Percentiles rank a stretch among this genome's conserved stretches.
phyloP scores from a whole-genome alignment of 2,329 filamentous ascomycete genomes.

The Cercospora citrullina region DNA sequence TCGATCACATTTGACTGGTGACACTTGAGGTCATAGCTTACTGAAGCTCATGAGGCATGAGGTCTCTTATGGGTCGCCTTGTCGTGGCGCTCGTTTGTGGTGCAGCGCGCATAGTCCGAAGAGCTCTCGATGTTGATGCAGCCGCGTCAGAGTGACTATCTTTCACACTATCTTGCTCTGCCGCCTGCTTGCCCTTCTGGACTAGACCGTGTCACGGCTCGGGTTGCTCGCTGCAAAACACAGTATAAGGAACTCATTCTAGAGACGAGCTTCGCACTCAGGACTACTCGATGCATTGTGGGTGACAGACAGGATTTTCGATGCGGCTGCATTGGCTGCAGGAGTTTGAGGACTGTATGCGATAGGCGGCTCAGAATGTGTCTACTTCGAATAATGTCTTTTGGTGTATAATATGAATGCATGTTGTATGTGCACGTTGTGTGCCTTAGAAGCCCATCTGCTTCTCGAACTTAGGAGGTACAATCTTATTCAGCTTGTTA shows the following conservation, averaged over 20 bases:
- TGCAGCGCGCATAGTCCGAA: neutral
- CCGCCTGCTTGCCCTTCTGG: neutral
- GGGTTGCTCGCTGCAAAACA: neutral
- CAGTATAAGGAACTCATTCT: neutral
- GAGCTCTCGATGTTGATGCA: conserved; percentile 6
- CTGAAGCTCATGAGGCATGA: conserved; percentile 10
- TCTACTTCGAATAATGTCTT: conserved; percentile 8
- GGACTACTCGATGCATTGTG: neutral
- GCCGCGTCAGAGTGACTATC: neutral
- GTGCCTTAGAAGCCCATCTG: neutral
- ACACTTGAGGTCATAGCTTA: conserved; percentile 6
- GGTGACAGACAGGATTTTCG: neutral
- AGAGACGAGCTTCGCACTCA: neutral
- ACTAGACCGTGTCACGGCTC: neutral
- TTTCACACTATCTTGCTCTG: neutral
- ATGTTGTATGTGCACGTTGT: neutral
- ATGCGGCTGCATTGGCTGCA: neutral
- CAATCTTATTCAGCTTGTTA: neutral
- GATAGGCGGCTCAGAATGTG: neutral
- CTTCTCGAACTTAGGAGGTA: neutral
- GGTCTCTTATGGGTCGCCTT: conserved; percentile 9
- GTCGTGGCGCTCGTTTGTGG: conserved; percentile 9
- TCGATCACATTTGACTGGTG: conserved; percentile 12
- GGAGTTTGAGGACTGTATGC: conserved; percentile 1
- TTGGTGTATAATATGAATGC: neutral